Conservation (phyloP, 2,329 filamentous ascomycete species). For the Trichoderma sp. region DNA sequence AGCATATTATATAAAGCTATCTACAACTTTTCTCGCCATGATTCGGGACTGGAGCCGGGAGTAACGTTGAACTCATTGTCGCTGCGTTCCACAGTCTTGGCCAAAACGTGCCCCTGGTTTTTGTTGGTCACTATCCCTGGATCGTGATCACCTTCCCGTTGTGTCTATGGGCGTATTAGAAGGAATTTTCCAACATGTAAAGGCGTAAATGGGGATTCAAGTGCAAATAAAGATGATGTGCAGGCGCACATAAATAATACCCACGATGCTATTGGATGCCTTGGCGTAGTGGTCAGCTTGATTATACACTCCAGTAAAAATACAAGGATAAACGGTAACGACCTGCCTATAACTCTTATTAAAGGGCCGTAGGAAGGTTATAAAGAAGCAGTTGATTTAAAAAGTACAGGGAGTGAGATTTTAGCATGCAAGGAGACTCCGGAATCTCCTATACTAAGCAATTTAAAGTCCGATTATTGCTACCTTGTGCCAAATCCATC, state of each 20-base stretch:
- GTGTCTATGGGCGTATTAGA: not conserved
- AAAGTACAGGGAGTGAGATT: constrained; percentile 13
- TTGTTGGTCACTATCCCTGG: not conserved
- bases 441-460: not conserved
- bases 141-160: constrained; percentile 17
- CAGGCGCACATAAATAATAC: not conserved
- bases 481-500: not conserved
- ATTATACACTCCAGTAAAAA: not conserved
- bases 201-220: too few species aligned
- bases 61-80: constrained; percentile 10
- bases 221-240: not conserved
- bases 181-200: not conserved
- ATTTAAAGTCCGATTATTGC: not conserved
- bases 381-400: not conserved
- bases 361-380: not conserved
- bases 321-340: not conserved
- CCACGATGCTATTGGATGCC: not conserved
- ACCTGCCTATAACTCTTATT: constrained; percentile 12
- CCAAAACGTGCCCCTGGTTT: not conserved
- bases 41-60: not conserved
- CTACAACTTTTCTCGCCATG: not conserved
- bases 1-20: not conserved
- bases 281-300: not conserved
- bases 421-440: not conserved
- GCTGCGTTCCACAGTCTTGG: not conserved